Percentiles rank a stretch among this genome's conserved stretches.
Conservation (phyloP, 1,139 yeast genomes). For the Wickerhamomyces sp. region DNA sequence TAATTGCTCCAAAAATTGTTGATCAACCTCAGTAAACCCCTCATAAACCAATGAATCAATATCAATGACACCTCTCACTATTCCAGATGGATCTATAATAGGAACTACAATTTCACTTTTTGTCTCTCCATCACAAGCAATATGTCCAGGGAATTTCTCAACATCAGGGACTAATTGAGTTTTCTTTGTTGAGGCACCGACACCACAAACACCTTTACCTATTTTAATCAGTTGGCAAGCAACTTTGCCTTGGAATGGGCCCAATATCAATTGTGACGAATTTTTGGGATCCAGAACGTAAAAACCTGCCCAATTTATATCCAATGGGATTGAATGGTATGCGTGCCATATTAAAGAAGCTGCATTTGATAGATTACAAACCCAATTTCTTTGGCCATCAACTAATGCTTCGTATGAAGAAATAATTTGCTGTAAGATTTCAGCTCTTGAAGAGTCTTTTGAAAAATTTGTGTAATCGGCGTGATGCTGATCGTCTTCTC, state of each 20-base stretch:
- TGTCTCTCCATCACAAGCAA: constrained; percentile 96
- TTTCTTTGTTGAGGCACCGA: constrained; percentile 52
- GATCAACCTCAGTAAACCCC: constrained; percentile 68
- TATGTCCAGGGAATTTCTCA: constrained; percentile 79
- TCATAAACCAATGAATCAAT: constrained; percentile 64
- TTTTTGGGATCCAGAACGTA: constrained; percentile 43
- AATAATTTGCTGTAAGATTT: constrained; percentile 54
- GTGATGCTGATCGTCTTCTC: constrained; percentile 39
- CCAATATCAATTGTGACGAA: constrained; percentile 56
- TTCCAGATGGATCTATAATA: constrained; percentile 41
- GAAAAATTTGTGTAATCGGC: constrained; percentile 61
- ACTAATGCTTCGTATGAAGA: constrained; percentile 64
- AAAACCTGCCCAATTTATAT: constrained; percentile 93
- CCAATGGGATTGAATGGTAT: constrained; percentile 54
- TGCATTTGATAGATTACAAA: constrained; percentile 81
- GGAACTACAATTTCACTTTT: constrained; percentile 93
- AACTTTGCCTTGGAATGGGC: constrained; percentile 95
- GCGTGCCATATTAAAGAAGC: constrained; percentile 87
- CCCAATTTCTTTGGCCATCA: constrained; percentile 71
- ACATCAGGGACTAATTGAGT: constrained; percentile 82
- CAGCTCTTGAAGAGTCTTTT: constrained; percentile 39
- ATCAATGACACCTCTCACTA: constrained; percentile 73
- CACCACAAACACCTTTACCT: constrained; percentile 91
- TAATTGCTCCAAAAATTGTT: constrained; percentile 53
- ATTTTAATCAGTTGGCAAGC: constrained; percentile 81